phyloP scores from a whole-genome alignment of 768 basidiomycete species.

The Grammothele lineata region DNA sequence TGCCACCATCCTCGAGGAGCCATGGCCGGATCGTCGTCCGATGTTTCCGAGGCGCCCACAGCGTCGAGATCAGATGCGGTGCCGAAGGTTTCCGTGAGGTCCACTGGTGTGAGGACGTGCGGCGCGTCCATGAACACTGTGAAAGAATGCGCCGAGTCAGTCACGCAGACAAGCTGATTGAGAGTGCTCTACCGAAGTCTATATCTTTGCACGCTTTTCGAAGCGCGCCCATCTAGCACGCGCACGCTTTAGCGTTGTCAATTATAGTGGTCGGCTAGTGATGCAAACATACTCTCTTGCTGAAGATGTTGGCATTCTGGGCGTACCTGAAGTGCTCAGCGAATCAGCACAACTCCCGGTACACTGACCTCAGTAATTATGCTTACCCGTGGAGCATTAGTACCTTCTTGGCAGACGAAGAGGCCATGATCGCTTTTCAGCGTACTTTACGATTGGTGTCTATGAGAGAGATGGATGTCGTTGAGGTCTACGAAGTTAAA shows the following conservation, averaged over 20 bases:
- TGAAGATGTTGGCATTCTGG: slow-evolving; percentile 68
- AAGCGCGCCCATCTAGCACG: slow-evolving; percentile 69
- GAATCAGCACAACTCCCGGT: too few relatives aligned
- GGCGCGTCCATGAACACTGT: slow-evolving; percentile 76
- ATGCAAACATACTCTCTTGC: slow-evolving; percentile 70
- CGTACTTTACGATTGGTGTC: too few relatives aligned
- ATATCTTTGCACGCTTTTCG: slow-evolving; percentile 65
- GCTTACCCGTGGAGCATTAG: slow-evolving; percentile 44
- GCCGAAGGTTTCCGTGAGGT: slow-evolving; percentile 38
- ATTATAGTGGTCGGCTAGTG: too few relatives aligned
- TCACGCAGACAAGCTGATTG: too few relatives aligned
- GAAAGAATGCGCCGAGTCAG: too few relatives aligned
- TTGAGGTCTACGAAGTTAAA: too few relatives aligned
- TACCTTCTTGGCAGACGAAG: slow-evolving; percentile 23
- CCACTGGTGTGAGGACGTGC: slow-evolving; percentile 59
- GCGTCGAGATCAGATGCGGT: slow-evolving; percentile 26
- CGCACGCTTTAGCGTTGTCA: too few relatives aligned
- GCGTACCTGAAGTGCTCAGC: slow-evolving; percentile 24
- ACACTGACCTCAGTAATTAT: too few relatives aligned
- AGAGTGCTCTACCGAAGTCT: slow-evolving; percentile 48
- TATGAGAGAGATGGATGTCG: too few relatives aligned
- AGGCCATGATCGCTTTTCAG: neutral
- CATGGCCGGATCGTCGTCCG: slow-evolving; percentile 42
- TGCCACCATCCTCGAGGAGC: slow-evolving; percentile 74
- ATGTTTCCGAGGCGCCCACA: slow-evolving; percentile 37